Evolutionary conservation across 208 protist genomes (phyloP).

Genomic region (Leishmania aethiopica): DNA sequence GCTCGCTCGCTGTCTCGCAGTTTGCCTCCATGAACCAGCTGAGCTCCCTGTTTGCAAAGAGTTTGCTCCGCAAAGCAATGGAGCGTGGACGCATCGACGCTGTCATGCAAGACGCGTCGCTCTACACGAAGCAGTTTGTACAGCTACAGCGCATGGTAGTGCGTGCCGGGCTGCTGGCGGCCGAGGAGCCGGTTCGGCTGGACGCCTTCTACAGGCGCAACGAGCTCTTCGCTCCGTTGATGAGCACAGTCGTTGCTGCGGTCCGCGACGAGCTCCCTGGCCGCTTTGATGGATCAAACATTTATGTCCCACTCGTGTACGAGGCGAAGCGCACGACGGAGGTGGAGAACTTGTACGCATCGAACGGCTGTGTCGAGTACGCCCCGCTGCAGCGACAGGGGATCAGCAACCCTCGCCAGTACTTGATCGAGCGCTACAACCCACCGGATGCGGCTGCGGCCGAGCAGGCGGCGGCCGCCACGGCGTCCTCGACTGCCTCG

Average conservation of each 20-base stretch:
- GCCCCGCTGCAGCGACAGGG: conserved; percentile 46
- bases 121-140: conserved; percentile 83
- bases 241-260: conserved; percentile 39
- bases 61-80: conserved; percentile 53
- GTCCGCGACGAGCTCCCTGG: conserved; percentile 57
- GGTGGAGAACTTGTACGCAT: conserved; percentile 76
- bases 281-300: conserved; percentile 40
- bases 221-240: conserved; percentile 54
- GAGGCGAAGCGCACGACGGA: conserved; percentile 43
- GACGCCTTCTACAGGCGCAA: conserved; percentile 62
- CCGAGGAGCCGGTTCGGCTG: conserved; percentile 58
- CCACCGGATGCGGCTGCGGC: conserved; percentile 22
- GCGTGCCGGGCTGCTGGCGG: conserved; percentile 70
- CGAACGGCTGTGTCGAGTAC: conserved; percentile 81
- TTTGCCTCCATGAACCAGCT: conserved; percentile 69
- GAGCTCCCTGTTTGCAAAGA: conserved; percentile 62
- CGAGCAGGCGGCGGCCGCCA: neutral
- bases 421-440: conserved; percentile 65
- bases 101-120: conserved; percentile 46
- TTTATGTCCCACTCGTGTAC: conserved; percentile 62
- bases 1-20: conserved; percentile 59
- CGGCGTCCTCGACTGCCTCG: neutral
- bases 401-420: conserved; percentile 63
- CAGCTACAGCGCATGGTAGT: conserved; percentile 56
- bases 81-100: conserved; percentile 38